Conservation (phyloP, 768 basidiomycete genomes). For the Strobilomyces dryophilus region DNA sequence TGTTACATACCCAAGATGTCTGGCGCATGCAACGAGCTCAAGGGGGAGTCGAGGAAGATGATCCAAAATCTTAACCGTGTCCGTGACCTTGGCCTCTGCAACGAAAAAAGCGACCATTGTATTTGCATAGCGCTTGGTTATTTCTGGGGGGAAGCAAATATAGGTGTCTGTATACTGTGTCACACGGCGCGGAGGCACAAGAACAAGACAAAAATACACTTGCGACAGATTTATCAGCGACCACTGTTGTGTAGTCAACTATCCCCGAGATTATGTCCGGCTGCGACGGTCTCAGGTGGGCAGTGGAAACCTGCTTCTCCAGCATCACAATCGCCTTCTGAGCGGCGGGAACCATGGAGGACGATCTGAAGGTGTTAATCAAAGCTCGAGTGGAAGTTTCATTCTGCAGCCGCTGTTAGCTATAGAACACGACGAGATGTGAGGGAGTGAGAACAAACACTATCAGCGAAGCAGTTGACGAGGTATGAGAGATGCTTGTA, state of each 20-base stretch:
- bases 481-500: background rate
- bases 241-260: background rate
- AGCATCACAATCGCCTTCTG: background rate
- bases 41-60: too few relatives aligned
- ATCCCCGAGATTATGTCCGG: background rate
- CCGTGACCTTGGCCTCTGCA: too few relatives aligned
- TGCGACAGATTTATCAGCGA: background rate
- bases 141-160: too few relatives aligned
- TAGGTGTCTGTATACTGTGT: background rate
- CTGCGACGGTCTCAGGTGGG: background rate
- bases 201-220: background rate
- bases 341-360: background rate
- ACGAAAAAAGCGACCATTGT: too few relatives aligned
- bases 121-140: too few relatives aligned
- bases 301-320: background rate
- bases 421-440: background rate
- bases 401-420: background rate
- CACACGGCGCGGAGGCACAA: background rate
- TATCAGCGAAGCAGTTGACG: background rate
- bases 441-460: background rate
- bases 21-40: too few relatives aligned
- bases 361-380: background rate
- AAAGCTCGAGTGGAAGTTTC: background rate
- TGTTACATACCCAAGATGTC: too few relatives aligned
- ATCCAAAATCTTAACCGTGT: too few relatives aligned